These are phyloP conservation scores for Diplodia sapinea DNA, from an alignment of 2,329 filamentous ascomycete species.

Conservation along the genomic window DNA sequence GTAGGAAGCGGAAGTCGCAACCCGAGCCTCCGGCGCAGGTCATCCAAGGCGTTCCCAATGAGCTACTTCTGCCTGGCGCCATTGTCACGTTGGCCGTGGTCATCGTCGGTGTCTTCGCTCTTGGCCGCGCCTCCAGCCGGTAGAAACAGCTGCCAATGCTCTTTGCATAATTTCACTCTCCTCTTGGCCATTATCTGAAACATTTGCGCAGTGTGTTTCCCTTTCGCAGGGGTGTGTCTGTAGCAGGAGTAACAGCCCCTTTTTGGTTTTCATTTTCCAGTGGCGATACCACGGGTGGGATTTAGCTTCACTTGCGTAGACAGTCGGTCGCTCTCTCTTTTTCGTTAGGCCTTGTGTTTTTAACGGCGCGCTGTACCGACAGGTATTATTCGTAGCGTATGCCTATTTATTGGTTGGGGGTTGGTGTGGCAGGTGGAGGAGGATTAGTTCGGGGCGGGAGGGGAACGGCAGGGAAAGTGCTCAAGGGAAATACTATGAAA, in stretches of 20 bases:
- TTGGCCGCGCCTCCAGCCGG: constrained; percentile 69
- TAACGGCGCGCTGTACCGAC: background rate
- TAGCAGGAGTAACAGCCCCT: background rate
- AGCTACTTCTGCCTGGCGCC: constrained; percentile 88
- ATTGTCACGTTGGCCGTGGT: constrained; percentile 95
- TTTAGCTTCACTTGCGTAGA: constrained; percentile 16
- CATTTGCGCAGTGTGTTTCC: background rate
- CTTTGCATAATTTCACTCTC: constrained; percentile 1
- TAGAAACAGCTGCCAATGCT: constrained; percentile 36
- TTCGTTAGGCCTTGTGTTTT: background rate
- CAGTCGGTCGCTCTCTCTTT: constrained; percentile 15
- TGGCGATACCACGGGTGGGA: constrained; percentile 24
- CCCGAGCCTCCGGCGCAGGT: constrained; percentile 68
- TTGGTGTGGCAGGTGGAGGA: background rate
- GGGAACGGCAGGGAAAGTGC: background rate
- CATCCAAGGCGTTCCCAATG: constrained; percentile 91
- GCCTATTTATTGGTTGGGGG: constrained; percentile 3
- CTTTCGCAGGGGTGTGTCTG: background rate
- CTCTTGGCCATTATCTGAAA: background rate
- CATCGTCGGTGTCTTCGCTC: constrained; percentile 89
- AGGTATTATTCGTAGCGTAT: constrained; percentile 11
- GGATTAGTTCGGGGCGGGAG: background rate
- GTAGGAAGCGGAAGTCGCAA: constrained; percentile 51
- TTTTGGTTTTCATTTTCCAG: background rate
- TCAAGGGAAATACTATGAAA: background rate